These are phyloP conservation scores for Gaeumannomyces sp. DNA, from an alignment of 2,329 filamentous ascomycete species.

Conservation along the genomic window DNA sequence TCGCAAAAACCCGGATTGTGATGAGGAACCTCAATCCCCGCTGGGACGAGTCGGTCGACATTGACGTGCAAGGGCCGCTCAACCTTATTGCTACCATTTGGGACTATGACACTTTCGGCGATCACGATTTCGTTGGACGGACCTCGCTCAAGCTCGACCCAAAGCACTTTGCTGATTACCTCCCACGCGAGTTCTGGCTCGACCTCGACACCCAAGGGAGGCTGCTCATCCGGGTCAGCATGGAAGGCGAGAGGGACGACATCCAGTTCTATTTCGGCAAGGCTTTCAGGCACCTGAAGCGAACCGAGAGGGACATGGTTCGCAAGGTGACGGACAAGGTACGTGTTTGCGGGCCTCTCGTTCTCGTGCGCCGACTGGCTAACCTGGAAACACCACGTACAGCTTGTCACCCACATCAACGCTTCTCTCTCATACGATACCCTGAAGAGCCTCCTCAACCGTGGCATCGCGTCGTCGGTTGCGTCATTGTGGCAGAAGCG, in stretches of 20 bases:
- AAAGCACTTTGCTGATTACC: constrained; percentile 91
- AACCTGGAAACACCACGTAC: constrained; percentile 8
- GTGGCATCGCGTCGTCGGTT: constrained; percentile 64
- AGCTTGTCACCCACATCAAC: constrained; percentile 91
- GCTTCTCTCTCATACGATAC: constrained; percentile 79
- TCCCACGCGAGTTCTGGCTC: constrained; percentile 95
- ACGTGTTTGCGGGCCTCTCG: constrained; percentile 20
- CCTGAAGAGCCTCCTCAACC: constrained; percentile 65
- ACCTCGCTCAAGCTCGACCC: constrained; percentile 98
- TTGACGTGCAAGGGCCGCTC: constrained; percentile 83
- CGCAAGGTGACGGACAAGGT: constrained; percentile 97
- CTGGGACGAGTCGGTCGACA: constrained; percentile 96
- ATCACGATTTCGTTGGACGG: constrained; percentile 93
- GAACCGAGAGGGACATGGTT: constrained; percentile 96
- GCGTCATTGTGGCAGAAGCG: constrained; percentile 63
- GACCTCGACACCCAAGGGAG: constrained; percentile 94
- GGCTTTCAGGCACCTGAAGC: constrained; percentile 88
- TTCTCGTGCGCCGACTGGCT: constrained; percentile 1
- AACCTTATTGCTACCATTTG: constrained; percentile 96
- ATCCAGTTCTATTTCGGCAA: constrained; percentile 99
- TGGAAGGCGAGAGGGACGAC: constrained; percentile 97
- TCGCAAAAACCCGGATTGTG: constrained; percentile 90
- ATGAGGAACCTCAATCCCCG: constrained; percentile 86
- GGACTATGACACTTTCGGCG: constrained; percentile 96
- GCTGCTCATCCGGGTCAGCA: constrained; percentile 83